Conservation (phyloP, 2,329 filamentous ascomycete genomes). For the Coniochaeta hoffmannii region DNA sequence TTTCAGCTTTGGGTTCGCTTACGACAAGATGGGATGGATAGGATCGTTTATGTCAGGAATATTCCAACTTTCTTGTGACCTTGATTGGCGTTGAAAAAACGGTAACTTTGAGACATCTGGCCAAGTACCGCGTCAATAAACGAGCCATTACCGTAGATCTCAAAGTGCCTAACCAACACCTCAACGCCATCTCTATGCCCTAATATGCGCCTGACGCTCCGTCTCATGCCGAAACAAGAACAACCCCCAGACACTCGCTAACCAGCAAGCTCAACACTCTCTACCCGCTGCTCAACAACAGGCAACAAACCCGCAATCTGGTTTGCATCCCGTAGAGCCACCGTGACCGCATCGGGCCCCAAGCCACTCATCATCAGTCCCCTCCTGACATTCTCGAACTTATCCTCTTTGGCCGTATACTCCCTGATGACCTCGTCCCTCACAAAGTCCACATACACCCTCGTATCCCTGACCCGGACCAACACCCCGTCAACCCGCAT, state of each 20-base stretch:
- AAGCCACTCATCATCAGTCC: conserved; percentile 47
- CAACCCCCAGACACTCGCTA: too few relatives aligned
- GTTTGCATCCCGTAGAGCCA: conserved; percentile 74
- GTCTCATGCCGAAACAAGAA: too few relatives aligned
- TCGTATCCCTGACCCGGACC: conserved; percentile 79
- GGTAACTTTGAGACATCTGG: too few relatives aligned
- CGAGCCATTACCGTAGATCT: neutral
- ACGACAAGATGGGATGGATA: neutral
- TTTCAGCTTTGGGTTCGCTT: conserved; percentile 10
- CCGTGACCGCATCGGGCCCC: conserved; percentile 64
- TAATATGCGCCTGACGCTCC: neutral
- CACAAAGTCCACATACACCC: conserved; percentile 85
- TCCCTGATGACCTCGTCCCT: conserved; percentile 75
- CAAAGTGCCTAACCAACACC: neutral
- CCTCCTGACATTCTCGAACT: conserved; percentile 67
- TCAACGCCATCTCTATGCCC: neutral
- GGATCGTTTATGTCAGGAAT: neutral
- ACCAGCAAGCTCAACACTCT: conserved; percentile 28
- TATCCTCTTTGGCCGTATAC: conserved; percentile 81
- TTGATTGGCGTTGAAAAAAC: too few relatives aligned
- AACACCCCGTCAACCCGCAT: conserved; percentile 90
- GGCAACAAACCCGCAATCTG: conserved; percentile 62
- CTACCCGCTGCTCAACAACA: conserved; percentile 60
- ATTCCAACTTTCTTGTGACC: conserved; percentile 1
- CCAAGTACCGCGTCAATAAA: too few relatives aligned